Evolutionary conservation across 2,329 filamentous ascomycete species (phyloP), one percentile per base, ranked within the genome.

Genomic region (Diaporthe vaccinii): DNA sequence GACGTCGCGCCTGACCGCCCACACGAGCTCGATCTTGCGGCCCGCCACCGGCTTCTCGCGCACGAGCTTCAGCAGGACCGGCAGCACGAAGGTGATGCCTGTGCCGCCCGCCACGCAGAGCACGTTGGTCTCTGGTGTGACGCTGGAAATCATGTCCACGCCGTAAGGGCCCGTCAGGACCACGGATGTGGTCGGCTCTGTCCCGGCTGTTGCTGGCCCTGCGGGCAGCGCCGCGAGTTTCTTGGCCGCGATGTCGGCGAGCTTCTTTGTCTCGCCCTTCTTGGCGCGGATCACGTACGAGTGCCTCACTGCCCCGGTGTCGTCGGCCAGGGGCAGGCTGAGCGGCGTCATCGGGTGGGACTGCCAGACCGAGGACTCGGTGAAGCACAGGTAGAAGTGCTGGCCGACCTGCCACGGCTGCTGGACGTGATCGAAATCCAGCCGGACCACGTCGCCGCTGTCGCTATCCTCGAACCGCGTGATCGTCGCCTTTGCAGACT

Each of bases 331-430:
- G 0, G 91, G 91, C 0, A 89, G 81, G 72, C 88, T 91, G 12
- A 91, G 84, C 0, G 91, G 90, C 0, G 92, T 94, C 80, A 94
- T 93, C 0, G 93, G 93, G 79, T 95, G 93, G 0, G 91, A 91
- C 82, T 95, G 92, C 91, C 92, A 94, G 78, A 94, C 88, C 78
- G 88, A 92, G 44, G 90, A 85, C 76, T 92, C 88, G 0, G 91
- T 86, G 79, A 95, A 94, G 81, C 89, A 93, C 22, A 94, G 85
- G 79, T 91, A 94, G 81, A 93, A 94, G 80, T 95, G 93, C 82
- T 94, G 91, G 14, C 93, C 93, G 17, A 93, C 84, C 17, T 86
- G 84, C 92, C 93, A 95, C 0, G 88, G 81, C 39, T 88, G 86
- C 70, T 93, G 91, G 2, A 86, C 81, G 77, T 93, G 91, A 1